Evolutionary conservation across 225 moss, liverwort and hornwort genomes (phyloP).

Genomic region (Pleurozium schreberi): DNA sequence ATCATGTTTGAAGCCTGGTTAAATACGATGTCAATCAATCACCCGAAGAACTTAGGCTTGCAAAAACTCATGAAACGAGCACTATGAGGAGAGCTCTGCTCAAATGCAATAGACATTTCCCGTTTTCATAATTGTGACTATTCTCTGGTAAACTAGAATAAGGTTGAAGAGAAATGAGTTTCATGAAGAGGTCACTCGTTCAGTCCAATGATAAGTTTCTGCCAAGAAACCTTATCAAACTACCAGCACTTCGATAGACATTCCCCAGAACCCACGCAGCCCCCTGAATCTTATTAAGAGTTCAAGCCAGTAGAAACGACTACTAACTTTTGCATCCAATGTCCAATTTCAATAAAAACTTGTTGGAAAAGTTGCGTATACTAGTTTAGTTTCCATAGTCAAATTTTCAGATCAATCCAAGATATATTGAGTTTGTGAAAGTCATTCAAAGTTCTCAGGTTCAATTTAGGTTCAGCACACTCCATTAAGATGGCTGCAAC

Average conservation of each 20-base stretch:
- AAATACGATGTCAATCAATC: not conserved
- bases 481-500: too few relatives aligned
- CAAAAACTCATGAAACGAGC: not conserved
- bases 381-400: too few relatives aligned
- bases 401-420: too few relatives aligned
- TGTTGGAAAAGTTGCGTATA: too few relatives aligned
- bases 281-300: not conserved
- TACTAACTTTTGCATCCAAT: too few relatives aligned
- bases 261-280: not conserved
- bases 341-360: too few relatives aligned
- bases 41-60: not conserved
- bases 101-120: not conserved
- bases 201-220: not conserved
- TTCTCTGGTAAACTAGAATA: not conserved
- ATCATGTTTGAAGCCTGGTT: not conserved
- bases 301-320: not conserved
- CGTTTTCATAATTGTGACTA: not conserved
- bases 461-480: too few relatives aligned
- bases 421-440: too few relatives aligned
- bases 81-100: not conserved
- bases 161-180: not conserved
- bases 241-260: not conserved
- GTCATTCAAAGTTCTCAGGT: too few relatives aligned
- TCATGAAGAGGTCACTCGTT: not conserved
- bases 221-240: not conserved